Conservation (phyloP, 768 basidiomycete genomes). For the Termitomyces sp. region DNA sequence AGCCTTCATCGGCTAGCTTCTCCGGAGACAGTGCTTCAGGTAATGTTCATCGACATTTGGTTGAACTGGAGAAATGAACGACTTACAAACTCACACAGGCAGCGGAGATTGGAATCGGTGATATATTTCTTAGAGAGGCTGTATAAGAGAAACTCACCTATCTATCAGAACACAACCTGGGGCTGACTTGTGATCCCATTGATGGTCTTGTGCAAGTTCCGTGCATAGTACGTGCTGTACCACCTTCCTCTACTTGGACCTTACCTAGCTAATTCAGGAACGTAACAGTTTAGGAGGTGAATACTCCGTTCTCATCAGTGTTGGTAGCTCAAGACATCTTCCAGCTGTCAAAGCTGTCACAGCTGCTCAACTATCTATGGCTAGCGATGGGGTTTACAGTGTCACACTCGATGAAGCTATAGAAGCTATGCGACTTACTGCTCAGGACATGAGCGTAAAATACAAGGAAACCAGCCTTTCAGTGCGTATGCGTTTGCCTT, state of each 20-base stretch:
- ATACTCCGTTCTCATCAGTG: conserved; percentile 3
- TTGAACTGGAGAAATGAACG: neutral
- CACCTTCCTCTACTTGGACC: neutral
- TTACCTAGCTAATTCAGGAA: conserved; percentile 40
- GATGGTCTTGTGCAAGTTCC: conserved; percentile 93
- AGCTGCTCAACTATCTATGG: conserved; percentile 92
- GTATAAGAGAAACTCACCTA: neutral
- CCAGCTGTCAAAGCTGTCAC: conserved; percentile 88
- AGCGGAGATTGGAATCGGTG: conserved; percentile 88
- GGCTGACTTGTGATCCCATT: conserved; percentile 91
- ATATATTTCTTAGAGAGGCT: neutral
- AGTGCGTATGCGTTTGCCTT: conserved; percentile 33
- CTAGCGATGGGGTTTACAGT: conserved; percentile 80
- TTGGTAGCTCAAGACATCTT: neutral
- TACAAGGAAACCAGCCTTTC: conserved; percentile 96
- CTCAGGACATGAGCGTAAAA: conserved; percentile 91
- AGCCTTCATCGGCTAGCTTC: conserved; percentile 39
- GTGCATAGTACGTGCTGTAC: conserved; percentile 67
- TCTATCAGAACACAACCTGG: conserved; percentile 72
- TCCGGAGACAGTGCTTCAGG: conserved; percentile 78
- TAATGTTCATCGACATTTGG: conserved; percentile 18
- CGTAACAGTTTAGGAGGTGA: conserved; percentile 82
- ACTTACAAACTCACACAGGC: conserved; percentile 34
- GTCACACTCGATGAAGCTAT: conserved; percentile 94
- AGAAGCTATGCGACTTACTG: conserved; percentile 90